phyloP scores from a whole-genome alignment of 2,329 filamentous ascomycete species.

The Cytospora paraplurivora region DNA sequence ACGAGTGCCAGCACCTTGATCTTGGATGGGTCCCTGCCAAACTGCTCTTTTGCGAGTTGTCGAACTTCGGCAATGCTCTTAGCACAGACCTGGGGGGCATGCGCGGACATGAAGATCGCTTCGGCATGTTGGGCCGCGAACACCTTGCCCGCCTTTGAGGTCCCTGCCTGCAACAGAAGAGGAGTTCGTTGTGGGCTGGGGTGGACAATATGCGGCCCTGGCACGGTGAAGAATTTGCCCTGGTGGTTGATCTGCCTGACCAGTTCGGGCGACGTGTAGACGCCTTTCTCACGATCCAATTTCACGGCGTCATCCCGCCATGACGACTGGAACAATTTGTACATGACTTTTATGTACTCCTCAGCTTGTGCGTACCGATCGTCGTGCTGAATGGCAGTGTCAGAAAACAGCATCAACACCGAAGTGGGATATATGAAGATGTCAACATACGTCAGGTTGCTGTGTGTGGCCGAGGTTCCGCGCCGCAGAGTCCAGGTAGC shows the following conservation, averaged over 20 bases:
- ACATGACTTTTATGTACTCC: conserved; percentile 62
- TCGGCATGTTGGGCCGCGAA: conserved; percentile 71
- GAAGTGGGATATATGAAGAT: conserved; percentile 45
- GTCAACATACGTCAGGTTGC: conserved; percentile 45
- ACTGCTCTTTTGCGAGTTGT: conserved; percentile 51
- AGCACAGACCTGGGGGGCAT: conserved; percentile 62
- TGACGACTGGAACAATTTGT: conserved; percentile 53
- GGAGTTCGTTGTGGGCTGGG: conserved; percentile 70
- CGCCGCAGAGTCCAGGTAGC: conserved; percentile 68
- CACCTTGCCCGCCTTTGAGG: conserved; percentile 63
- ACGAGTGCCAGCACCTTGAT: conserved; percentile 71
- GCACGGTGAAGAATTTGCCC: conserved; percentile 56
- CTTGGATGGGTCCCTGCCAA: conserved; percentile 58
- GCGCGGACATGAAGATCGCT: conserved; percentile 69
- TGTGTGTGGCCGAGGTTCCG: conserved; percentile 60
- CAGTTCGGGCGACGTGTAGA: conserved; percentile 59
- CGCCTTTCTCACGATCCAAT: conserved; percentile 54
- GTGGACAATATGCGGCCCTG: conserved; percentile 65
- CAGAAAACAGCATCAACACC: conserved; percentile 30
- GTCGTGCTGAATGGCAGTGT: conserved; percentile 61
- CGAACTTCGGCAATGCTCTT: conserved; percentile 66
- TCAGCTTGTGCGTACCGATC: conserved; percentile 63
- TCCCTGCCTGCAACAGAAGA: conserved; percentile 70
- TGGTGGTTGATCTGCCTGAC: conserved; percentile 63
- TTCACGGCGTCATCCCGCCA: conserved; percentile 61